Evolutionary conservation across 2,329 filamentous ascomycete genomes (phyloP), one percentile per base, ranked within the genome.

Genomic region (Bipolaris cookei): DNA sequence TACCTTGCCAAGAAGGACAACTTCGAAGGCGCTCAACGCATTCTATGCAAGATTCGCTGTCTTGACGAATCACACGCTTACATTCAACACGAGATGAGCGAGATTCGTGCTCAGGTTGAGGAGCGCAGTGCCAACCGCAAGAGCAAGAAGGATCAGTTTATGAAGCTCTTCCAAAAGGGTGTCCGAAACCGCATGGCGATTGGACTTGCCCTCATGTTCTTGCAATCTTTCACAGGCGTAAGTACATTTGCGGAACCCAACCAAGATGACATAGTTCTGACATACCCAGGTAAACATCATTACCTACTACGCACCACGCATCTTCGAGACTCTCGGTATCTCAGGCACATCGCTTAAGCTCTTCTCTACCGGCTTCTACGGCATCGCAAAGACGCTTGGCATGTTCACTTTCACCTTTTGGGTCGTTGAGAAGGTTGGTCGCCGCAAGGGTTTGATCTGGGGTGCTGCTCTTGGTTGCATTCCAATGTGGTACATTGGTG

Each of bases 311-410:
- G 70, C 73, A 1, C 74, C 74, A 0, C 61, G 72, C 2, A 77
- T 77, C 35, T 77, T 77, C 16, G 74, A 77, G 21, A 76, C 74
- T 0, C 73, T 84, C 0, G 82, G 82, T 0, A 80, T 84, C 23
- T 76, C 73, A 3, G 76, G 76, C 1, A 77, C 73, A 1, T 74
- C 74, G 4, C 70, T 73, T 23, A 76, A 75, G 53, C 70, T 79
- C 6, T 76, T 84, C 25, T 81, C 81, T 4, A 84, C 82, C 0
- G 82, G 82, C 2, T 80, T 84, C 53, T 84, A 83, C 58, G 82
- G 82, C 3, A 75, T 78, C 25, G 63, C 67, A 10, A 72, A 73
- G 37, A 74, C 72, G 0, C 74, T 77, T 41, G 77, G 75, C 28
- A 78, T 77, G 72, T 69, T 76, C 46, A 73, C 76, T 16, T 79